phyloP scores from a whole-genome alignment of 148 eudicot species.

The Arctostaphylos glauca region DNA sequence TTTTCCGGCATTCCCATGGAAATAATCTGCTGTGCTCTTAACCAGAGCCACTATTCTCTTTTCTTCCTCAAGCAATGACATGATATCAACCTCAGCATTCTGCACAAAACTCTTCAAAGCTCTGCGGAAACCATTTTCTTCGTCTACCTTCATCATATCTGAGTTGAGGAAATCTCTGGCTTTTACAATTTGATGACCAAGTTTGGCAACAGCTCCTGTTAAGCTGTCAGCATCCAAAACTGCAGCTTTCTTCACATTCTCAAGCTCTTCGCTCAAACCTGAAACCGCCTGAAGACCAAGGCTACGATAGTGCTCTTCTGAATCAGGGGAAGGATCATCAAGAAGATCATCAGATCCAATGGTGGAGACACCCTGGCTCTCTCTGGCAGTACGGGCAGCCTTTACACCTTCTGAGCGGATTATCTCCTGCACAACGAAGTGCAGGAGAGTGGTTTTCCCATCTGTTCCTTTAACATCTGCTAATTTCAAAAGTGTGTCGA shows the following conservation, averaged over 20 bases:
- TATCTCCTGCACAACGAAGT: constrained; percentile 76
- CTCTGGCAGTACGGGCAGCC: constrained; percentile 55
- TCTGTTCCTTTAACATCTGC: constrained; percentile 79
- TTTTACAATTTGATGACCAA: constrained; percentile 49
- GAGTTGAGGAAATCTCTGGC: constrained; percentile 50
- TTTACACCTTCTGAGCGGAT: constrained; percentile 77
- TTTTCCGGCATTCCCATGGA: constrained; percentile 72
- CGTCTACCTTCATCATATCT: constrained; percentile 46
- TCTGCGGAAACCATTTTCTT: constrained; percentile 50
- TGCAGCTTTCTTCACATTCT: constrained; percentile 73
- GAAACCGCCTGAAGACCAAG: constrained; percentile 77
- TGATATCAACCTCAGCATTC: constrained; percentile 51
- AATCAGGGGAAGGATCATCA: constrained; percentile 35
- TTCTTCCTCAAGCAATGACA: constrained; percentile 59
- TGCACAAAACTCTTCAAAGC: constrained; percentile 54
- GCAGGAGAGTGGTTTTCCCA: constrained; percentile 76
- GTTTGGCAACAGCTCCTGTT: constrained; percentile 53
- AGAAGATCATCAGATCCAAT: constrained; percentile 43
- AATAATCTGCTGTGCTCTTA: constrained; percentile 69
- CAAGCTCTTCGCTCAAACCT: constrained; percentile 58
- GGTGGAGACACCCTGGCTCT: constrained; percentile 35
- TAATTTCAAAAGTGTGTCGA: constrained; percentile 69
- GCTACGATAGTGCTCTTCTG: constrained; percentile 58
- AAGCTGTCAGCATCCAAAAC: constrained; percentile 54
- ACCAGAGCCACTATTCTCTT: constrained; percentile 66